Base-by-base conservation (phyloP, 805 yeast genomes). In the Dipodascus albidus region DNA sequence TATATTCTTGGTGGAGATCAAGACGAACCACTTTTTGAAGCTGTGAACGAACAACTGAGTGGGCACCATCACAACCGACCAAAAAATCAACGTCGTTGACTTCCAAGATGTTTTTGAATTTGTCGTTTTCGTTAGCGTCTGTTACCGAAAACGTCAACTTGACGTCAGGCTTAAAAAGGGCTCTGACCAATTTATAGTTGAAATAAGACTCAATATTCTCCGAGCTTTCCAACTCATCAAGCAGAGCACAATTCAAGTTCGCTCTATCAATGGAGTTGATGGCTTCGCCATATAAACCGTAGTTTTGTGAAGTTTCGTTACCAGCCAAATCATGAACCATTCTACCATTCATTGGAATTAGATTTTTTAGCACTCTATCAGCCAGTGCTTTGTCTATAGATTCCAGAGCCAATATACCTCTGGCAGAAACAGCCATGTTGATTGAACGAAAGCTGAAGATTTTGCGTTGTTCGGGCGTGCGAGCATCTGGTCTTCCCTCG, bases 31-130 rank as follows among this genome's bases (percentile, higher is more conserved):
- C 69, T 59, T 81, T 79, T 66, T 83, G 89, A 62, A 90, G 64
- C 58, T 81, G 85, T 50, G 75, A 73, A 54, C 96, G 76, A 22
- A 84, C 81, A 54, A 78, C 78, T 1, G 96, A 86, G 66, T 79
- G 84, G 0, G 93, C 78, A 1, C 97, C 97, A 65, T 90, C 97
- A 22, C 89, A 81, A 15, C 96, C 97, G 51, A 90, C 71, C 9
- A 87, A 72, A 53, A 80, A 78, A 64, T 85, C 87, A 58, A 77
- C 74, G 2, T 64, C 74, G 1, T 63, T 58, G 15, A 57, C 56
- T 6, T 44, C 53, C 8, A 51, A 51, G 3, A 38, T 44, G 3
- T 54, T 57, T 9, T 48, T 52, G 14, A 50, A 44, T 24, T 41
- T 27, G 22, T 52, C 53, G 22, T 50, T 50, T 20, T 27, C 33